phyloP scores from a whole-genome alignment of 106 monocot genomes.

The Acorus gramineus region DNA sequence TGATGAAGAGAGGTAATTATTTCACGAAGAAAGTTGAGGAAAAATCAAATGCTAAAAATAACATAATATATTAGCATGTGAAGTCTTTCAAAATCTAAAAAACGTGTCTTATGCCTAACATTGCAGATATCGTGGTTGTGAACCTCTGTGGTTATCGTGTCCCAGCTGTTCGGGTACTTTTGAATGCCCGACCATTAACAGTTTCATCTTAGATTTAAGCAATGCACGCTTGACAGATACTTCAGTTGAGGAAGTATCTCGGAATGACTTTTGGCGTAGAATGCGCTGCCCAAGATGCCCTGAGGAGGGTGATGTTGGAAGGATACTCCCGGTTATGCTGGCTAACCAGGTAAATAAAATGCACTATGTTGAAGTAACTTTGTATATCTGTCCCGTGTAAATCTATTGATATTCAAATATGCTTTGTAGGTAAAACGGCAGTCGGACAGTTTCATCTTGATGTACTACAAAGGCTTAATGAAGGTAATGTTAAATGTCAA shows the following conservation, averaged over 20 bases:
- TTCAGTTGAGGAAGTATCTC: slow-evolving; percentile 22
- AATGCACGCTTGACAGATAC: slow-evolving; percentile 11
- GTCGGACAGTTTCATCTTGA: slow-evolving; percentile 61
- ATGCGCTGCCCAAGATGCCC: slow-evolving; percentile 79
- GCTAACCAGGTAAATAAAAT: slow-evolving; percentile 65
- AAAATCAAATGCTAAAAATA: too few species aligned
- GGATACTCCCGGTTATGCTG: slow-evolving; percentile 62
- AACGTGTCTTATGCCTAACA: too few species aligned
- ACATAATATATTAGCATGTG: too few species aligned
- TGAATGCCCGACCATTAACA: slow-evolving; percentile 75
- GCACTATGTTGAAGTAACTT: neutral
- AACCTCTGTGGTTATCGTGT: slow-evolving; percentile 65
- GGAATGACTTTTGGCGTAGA: slow-evolving; percentile 52
- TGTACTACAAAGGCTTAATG: slow-evolving; percentile 77
- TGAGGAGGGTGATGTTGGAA: slow-evolving; percentile 38
- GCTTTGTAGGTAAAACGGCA: slow-evolving; percentile 75
- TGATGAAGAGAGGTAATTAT: slow-evolving; percentile 71
- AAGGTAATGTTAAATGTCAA: slow-evolving; percentile 24
- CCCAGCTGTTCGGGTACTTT: slow-evolving; percentile 84
- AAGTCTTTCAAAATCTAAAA: too few species aligned
- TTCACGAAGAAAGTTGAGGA: too few species aligned
- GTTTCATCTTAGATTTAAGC: slow-evolving; percentile 29
- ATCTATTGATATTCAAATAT: neutral
- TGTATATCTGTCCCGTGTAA: neutral
- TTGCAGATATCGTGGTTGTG: slow-evolving; percentile 66